Evolutionary conservation across 2,329 filamentous ascomycete species (phyloP).

Genomic region (Delphinella strobiligena): DNA sequence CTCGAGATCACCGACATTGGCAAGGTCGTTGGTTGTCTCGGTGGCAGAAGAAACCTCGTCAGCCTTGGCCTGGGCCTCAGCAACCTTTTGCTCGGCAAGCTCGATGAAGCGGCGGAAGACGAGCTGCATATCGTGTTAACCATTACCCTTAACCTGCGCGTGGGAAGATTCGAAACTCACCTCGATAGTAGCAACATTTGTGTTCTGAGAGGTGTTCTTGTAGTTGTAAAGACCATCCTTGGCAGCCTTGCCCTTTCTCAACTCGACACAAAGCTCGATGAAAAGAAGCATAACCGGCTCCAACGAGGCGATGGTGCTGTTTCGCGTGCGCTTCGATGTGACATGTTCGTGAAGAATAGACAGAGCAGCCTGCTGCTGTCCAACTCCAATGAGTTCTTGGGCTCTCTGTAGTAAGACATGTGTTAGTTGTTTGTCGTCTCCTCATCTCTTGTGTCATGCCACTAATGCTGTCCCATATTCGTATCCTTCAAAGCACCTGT

Average conservation of each 20-base stretch:
- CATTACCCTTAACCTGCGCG: background rate
- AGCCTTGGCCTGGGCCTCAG: constrained; percentile 87
- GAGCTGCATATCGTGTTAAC: constrained; percentile 38
- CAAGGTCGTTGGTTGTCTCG: constrained; percentile 58
- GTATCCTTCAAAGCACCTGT: too few species aligned
- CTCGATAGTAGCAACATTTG: constrained; percentile 96
- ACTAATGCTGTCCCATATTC: too few species aligned
- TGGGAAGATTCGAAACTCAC: constrained; percentile 31
- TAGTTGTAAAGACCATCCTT: constrained; percentile 99
- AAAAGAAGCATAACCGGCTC: constrained; percentile 98
- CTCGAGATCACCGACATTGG: constrained; percentile 87
- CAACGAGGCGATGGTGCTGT: constrained; percentile 88
- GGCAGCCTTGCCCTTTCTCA: constrained; percentile 95
- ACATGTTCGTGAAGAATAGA: constrained; percentile 97
- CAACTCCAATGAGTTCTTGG: constrained; percentile 96
- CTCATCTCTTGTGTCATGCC: too few species aligned
- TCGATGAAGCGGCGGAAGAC: constrained; percentile 98
- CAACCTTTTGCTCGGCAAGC: constrained; percentile 90
- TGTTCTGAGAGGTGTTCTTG: constrained; percentile 99
- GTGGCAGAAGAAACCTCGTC: constrained; percentile 85
- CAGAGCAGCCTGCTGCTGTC: constrained; percentile 83
- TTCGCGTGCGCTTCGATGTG: constrained; percentile 93
- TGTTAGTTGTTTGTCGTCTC: constrained; percentile 10
- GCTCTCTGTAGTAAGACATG: constrained; percentile 48
- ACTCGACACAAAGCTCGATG: constrained; percentile 90